Percentiles rank a stretch among this genome's conserved stretches.
Evolutionary conservation across 371 early-diverging fungal genomes (phyloP).

Genomic region (Mortierella sp.): DNA sequence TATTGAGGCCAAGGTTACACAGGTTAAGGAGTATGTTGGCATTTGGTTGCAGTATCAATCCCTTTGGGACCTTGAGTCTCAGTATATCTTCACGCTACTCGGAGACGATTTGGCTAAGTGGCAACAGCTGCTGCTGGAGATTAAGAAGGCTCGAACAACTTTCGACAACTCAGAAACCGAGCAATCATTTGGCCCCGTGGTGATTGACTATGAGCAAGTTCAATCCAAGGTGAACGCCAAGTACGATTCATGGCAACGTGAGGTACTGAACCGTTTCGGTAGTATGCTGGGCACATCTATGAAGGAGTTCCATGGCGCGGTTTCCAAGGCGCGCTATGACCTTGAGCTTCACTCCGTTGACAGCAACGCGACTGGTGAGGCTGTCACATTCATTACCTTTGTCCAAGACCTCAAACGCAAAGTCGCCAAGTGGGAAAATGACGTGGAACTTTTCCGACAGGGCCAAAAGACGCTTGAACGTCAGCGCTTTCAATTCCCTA

Average conservation of each 20-base stretch:
- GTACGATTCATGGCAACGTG: slow-evolving; percentile 98
- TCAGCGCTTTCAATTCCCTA: slow-evolving; percentile 94
- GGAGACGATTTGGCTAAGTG: slow-evolving; percentile 93
- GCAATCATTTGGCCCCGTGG: slow-evolving; percentile 88
- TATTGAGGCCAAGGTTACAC: slow-evolving; percentile 84
- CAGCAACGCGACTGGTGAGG: slow-evolving; percentile 89
- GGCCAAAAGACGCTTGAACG: slow-evolving; percentile 95
- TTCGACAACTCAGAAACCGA: slow-evolving; percentile 96
- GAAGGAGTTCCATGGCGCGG: slow-evolving; percentile 82
- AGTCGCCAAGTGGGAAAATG: slow-evolving; percentile 83
- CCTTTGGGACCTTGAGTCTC: slow-evolving; percentile 96
- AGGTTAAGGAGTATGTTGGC: slow-evolving; percentile 88
- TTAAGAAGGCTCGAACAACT: slow-evolving; percentile 93
- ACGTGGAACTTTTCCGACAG: slow-evolving; percentile 89
- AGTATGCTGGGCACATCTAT: slow-evolving; percentile 85
- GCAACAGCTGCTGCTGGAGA: slow-evolving; percentile 95
- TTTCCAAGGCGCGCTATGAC: slow-evolving; percentile 86
- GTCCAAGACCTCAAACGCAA: slow-evolving; percentile 95
- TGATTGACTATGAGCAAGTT: slow-evolving; percentile 97
- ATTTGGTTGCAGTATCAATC: slow-evolving; percentile 98
- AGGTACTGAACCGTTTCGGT: slow-evolving; percentile 94
- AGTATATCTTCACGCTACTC: slow-evolving; percentile 84
- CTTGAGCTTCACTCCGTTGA: slow-evolving; percentile 93
- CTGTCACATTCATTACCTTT: slow-evolving; percentile 96
- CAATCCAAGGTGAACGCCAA: slow-evolving; percentile 98